These are phyloP conservation scores for Mycothermus thermophilus DNA, from an alignment of 495 filamentous ascomycete genomes.

Conservation along the genomic window DNA sequence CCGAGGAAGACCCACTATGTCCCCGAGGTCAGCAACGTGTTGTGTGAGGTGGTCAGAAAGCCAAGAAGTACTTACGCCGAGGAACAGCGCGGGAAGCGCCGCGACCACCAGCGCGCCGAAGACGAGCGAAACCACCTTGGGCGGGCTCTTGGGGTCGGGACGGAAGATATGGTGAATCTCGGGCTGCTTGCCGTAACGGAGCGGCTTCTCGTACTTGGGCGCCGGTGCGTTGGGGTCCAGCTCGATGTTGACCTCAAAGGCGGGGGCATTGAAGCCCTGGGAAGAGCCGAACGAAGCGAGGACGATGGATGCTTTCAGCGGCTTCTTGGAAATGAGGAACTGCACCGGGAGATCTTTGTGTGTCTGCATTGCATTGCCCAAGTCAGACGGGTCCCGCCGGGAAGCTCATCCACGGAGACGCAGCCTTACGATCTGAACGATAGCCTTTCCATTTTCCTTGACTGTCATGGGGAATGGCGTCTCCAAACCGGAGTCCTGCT, in stretches of 20 bases:
- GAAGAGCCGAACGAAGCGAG: conserved; percentile 78
- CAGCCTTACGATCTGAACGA: conserved; percentile 60
- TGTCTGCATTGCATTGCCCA: too few relatives aligned
- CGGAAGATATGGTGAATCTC: conserved; percentile 92
- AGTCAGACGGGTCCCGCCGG: conserved; percentile 1
- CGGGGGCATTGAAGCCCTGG: conserved; percentile 51
- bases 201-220: conserved; percentile 47
- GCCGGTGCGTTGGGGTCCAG: conserved; percentile 45
- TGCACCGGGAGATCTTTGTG: conserved; percentile 83
- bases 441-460: conserved; percentile 77
- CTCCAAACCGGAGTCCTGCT: conserved; percentile 61
- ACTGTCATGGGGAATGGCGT: conserved; percentile 76
- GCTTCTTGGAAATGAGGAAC: conserved; percentile 50
- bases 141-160: conserved; percentile 60
- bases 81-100: conserved; percentile 56
- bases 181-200: conserved; percentile 64
- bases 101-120: conserved; percentile 61
- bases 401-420: conserved; percentile 1
- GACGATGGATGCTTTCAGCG: conserved; percentile 63
- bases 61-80: conserved; percentile 40
- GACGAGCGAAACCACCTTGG: conserved; percentile 64
- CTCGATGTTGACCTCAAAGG: conserved; percentile 44
- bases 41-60: not conserved
- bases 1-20: conserved; percentile 65
- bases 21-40: conserved; percentile 8